Evolutionary conservation across 192 early-diverging fungal genomes (phyloP).

Genomic region (Backusella tarrabulga): DNA sequence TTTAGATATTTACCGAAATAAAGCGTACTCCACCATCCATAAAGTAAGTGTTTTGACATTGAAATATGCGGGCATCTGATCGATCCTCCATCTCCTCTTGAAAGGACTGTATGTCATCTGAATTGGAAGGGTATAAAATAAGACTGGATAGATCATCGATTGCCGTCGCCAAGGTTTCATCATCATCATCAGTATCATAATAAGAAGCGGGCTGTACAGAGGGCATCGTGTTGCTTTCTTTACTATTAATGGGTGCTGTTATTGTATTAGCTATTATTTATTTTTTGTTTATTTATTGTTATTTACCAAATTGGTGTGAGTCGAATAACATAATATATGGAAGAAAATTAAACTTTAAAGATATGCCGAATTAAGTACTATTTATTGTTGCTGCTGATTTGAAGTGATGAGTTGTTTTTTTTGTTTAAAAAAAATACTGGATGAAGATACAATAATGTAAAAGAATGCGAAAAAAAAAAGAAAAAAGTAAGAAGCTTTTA

Average conservation of each 20-base stretch:
- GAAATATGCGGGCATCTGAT: conserved; percentile 21
- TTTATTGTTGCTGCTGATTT: not conserved
- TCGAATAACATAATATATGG: conserved; percentile 2
- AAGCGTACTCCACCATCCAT: conserved; percentile 39
- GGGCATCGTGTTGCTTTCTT: not conserved
- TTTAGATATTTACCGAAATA: conserved; percentile 32
- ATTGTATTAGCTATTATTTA: not conserved
- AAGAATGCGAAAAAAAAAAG: no score
- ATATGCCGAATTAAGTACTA: not conserved
- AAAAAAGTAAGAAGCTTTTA: not conserved
- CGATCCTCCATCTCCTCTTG: conserved; percentile 21
- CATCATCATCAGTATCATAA: conserved; percentile 11
- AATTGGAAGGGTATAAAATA: not conserved
- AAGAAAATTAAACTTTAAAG: conserved; percentile 3
- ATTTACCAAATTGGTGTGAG: not conserved
- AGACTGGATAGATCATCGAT: conserved; percentile 14
- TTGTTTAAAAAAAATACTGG: not conserved
- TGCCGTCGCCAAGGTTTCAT: conserved; percentile 8
- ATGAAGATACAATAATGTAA: not conserved
- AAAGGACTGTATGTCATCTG: conserved; percentile 3
- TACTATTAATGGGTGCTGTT: not conserved
- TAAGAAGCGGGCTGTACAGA: not conserved
- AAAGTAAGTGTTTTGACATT: conserved; percentile 37
- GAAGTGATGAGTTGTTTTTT: not conserved
- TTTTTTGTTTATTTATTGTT: not conserved